Conservation (phyloP, 768 basidiomycete genomes). For the Amanita subjunquillea region DNA sequence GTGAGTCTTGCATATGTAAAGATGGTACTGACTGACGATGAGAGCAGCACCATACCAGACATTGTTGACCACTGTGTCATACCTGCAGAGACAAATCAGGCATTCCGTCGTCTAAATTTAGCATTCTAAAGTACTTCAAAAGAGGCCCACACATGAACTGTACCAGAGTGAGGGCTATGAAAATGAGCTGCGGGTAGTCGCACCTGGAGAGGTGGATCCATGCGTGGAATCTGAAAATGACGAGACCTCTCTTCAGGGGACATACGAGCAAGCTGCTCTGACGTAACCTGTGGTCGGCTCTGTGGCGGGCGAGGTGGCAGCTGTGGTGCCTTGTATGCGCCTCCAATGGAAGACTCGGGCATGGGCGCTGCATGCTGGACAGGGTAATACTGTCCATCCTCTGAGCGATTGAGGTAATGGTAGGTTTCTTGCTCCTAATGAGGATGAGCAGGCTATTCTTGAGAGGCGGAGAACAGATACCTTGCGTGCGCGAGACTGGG, state of each 20-base stretch:
- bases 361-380: conserved; percentile 52
- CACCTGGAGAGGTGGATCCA: conserved; percentile 72
- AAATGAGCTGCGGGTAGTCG: conserved; percentile 5
- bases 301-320: conserved; percentile 27
- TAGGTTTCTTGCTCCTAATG: conserved; percentile 24
- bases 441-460: conserved; percentile 3
- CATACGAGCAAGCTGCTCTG: conserved; percentile 34
- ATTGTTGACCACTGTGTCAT: conserved; percentile 75
- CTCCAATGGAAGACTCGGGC: conserved; percentile 52
- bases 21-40: conserved; percentile 64
- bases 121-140: conserved; percentile 29
- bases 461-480: conserved; percentile 19
- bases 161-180: not conserved
- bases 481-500: conserved; percentile 49
- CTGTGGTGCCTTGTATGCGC: conserved; percentile 28
- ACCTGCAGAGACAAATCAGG: conserved; percentile 28
- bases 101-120: not conserved
- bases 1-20: not conserved
- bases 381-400: conserved; percentile 42
- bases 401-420: conserved; percentile 14
- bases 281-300: not conserved
- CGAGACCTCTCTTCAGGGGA: conserved; percentile 59
- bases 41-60: conserved; percentile 87
- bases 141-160: conserved; percentile 89
- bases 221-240: conserved; percentile 45